Evolutionary conservation across 1,139 yeast genomes (phyloP).

Genomic region (Zygoascus hellenicus): DNA sequence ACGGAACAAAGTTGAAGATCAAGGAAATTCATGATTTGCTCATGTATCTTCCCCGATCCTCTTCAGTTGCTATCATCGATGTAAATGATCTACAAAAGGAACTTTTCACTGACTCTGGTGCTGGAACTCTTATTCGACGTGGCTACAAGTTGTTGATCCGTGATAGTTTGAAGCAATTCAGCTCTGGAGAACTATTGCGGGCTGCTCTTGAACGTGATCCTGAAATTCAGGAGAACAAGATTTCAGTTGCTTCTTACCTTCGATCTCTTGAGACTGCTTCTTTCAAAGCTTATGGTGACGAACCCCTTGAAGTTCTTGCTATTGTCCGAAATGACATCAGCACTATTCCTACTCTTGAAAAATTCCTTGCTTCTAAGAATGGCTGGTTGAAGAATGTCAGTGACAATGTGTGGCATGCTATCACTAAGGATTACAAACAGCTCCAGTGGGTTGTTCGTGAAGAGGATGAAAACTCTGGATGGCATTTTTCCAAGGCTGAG

Average conservation of each 20-base stretch:
- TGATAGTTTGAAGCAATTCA: slow-evolving; percentile 58
- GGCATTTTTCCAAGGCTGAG: slow-evolving; percentile 90
- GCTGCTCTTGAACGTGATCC: slow-evolving; percentile 71
- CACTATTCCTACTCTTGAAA: slow-evolving; percentile 68
- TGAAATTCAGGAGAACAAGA: slow-evolving; percentile 62
- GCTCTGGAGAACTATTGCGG: slow-evolving; percentile 68
- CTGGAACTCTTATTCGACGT: slow-evolving; percentile 96
- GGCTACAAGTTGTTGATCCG: slow-evolving; percentile 84
- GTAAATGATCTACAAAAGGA: slow-evolving; percentile 95
- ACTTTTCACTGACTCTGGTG: slow-evolving; percentile 96
- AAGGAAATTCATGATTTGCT: slow-evolving; percentile 92
- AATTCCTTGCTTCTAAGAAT: slow-evolving; percentile 77
- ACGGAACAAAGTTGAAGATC: slow-evolving; percentile 95
- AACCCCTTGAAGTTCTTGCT: slow-evolving; percentile 90
- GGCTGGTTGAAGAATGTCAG: slow-evolving; percentile 98
- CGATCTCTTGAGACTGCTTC: slow-evolving; percentile 54
- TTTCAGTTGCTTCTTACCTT: slow-evolving; percentile 77
- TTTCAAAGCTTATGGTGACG: slow-evolving; percentile 88
- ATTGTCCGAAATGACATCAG: slow-evolving; percentile 51
- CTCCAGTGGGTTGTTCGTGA: slow-evolving; percentile 89
- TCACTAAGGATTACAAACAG: slow-evolving; percentile 64
- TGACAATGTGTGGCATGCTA: slow-evolving; percentile 83
- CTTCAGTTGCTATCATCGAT: slow-evolving; percentile 95
- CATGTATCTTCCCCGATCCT: slow-evolving; percentile 91
- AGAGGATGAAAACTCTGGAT: slow-evolving; percentile 82